A percentile compares a stretch with the other conserved stretches of the same genome.
Evolutionary conservation across 1,139 yeast species (phyloP).

Genomic region (Hansenula anomala): DNA sequence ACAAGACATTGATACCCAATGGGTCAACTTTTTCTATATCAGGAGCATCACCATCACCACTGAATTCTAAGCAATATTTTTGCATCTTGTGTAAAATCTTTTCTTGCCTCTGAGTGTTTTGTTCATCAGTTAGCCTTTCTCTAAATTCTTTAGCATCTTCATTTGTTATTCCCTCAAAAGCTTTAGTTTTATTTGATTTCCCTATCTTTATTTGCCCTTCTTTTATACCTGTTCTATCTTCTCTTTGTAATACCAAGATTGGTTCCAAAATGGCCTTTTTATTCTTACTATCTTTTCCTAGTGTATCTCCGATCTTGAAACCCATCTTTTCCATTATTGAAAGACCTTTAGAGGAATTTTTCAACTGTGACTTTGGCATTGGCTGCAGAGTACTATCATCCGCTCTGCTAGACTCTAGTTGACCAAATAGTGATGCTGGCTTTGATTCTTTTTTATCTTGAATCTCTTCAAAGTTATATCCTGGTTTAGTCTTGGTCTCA

Average conservation of each 20-base stretch:
- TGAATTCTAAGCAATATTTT: conserved; percentile 26
- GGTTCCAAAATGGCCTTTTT: conserved; percentile 19
- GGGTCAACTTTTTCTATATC: conserved; percentile 23
- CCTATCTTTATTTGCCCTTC: conserved; percentile 10
- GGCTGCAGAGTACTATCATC: background rate
- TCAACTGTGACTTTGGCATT: background rate
- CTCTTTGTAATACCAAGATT: conserved; percentile 22
- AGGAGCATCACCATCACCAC: conserved; percentile 21
- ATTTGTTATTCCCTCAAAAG: conserved; percentile 3
- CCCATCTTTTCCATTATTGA: conserved; percentile 57
- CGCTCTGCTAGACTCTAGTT: background rate
- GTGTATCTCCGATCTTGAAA: conserved; percentile 38
- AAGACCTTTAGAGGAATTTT: conserved; percentile 37
- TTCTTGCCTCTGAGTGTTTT: conserved; percentile 6
- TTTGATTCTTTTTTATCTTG: conserved; percentile 1
- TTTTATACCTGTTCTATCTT: conserved; percentile 13
- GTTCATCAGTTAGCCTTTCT: conserved; percentile 18
- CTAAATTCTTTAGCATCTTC: conserved; percentile 19
- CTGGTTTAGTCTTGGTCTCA: background rate
- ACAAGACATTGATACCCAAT: conserved; percentile 28
- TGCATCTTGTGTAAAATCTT: conserved; percentile 23
- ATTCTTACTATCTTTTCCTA: conserved; percentile 29
- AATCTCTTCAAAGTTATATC: background rate
- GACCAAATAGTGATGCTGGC: conserved; percentile 7
- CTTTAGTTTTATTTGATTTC: background rate